These are phyloP conservation scores for Laburnicola sp. DNA, from an alignment of 2,329 filamentous ascomycete species.

Conservation along the genomic window DNA sequence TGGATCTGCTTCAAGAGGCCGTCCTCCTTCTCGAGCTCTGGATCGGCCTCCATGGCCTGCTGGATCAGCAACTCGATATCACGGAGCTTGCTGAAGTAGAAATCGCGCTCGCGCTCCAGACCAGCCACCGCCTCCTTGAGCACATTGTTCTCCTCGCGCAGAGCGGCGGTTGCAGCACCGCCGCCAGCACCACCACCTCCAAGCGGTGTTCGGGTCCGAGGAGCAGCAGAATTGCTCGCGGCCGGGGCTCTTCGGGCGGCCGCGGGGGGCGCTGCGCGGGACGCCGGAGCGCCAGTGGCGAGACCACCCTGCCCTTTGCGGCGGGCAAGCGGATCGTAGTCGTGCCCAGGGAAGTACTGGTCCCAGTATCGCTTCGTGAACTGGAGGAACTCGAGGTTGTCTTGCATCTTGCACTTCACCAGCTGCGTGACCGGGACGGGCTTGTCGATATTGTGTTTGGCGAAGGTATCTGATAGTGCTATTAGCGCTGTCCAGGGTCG, in stretches of 20 bases:
- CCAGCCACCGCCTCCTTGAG: constrained; percentile 95
- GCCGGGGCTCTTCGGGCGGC: constrained; percentile 50
- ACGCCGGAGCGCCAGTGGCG: constrained; percentile 50
- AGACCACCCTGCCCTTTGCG: constrained; percentile 75
- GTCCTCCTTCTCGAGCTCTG: constrained; percentile 91
- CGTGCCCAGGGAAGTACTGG: constrained; percentile 93
- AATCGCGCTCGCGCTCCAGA: constrained; percentile 93
- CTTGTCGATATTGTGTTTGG: constrained; percentile 85
- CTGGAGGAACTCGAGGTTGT: constrained; percentile 98
- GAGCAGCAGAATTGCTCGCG: constrained; percentile 45
- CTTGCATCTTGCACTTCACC: constrained; percentile 99
- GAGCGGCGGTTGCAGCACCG: constrained; percentile 67
- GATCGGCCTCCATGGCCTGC: constrained; percentile 87
- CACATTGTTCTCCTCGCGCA: constrained; percentile 82
- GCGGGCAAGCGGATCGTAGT: constrained; percentile 87
- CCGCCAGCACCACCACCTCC: constrained; percentile 32
- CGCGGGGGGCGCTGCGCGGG: constrained; percentile 56
- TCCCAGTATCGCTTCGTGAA: constrained; percentile 98
- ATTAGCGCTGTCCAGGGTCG: not conserved
- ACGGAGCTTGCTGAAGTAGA: constrained; percentile 98
- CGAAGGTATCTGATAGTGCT: constrained; percentile 68
- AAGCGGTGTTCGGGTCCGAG: constrained; percentile 47
- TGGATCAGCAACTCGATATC: constrained; percentile 96
- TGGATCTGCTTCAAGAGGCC: constrained; percentile 95
- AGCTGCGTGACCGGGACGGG: constrained; percentile 85